Evolutionary conservation across 352 stramenopile genomes (phyloP), one percentile per base, ranked within the genome.

Genomic region (Phytophthora syringae): DNA sequence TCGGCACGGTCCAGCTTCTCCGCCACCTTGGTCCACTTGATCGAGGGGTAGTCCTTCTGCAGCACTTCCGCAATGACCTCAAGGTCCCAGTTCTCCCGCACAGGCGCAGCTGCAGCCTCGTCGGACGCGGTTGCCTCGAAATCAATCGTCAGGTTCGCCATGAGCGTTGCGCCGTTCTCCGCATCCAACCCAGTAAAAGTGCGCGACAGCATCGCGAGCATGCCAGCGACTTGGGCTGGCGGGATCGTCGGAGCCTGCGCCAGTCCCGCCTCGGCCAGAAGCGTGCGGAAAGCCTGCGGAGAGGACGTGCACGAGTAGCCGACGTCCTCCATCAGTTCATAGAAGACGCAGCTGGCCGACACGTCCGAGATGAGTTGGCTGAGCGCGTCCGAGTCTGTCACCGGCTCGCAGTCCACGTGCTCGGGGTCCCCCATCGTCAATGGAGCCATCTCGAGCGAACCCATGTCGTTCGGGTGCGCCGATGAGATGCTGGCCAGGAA

Each of bases 301-400:
- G 78, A 92, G 25, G 88, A 83, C 52, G 89, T 96, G 59, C 82
- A 92, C 43, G 82, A 80, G 67, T 96, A 95, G 7, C 91, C 91
- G 13, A 97, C 87, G 43, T 97, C 91, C 64, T 95, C 88, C 88
- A 97, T 94, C 34, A 97, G 69, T 32, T 97, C 89, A 57, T 94
- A 95, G 60, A 97, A 97, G 27, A 97, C 49, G 43, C 86, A 94
- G 53, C 84, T 93, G 1, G 74, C 72, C 28, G 79, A 82, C 49
- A 97, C 84, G 32, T 97, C 88, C 53, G 77, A 72, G 32, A 95
- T 87, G 37, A 97, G 76, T 61, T 92, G 86, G 60, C 72, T 84
- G 25, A 97, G 65, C 39, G 83, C 58, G 50, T 92, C 86, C 13
- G 74, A 52, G 28, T 90, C 86, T n/a, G 62, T 70, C 45, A 86